These are phyloP conservation scores for Blastobotrys apis DNA, from an alignment of 1,139 yeast species.

Conservation along the genomic window DNA sequence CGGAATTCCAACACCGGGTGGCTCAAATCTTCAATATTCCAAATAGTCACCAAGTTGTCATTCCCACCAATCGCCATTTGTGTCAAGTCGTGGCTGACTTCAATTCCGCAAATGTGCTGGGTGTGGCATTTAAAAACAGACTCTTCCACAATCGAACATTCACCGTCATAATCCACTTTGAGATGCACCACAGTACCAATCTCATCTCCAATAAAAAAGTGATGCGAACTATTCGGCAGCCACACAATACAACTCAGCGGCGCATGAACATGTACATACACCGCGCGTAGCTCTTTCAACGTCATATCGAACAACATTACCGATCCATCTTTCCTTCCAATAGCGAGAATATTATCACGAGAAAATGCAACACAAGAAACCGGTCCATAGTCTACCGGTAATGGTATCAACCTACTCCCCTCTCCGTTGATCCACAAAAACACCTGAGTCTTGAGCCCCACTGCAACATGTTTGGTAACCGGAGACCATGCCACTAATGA, in stretches of 20 bases:
- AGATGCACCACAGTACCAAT: conserved; percentile 55
- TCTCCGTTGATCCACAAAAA: conserved; percentile 61
- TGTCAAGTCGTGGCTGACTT: conserved; percentile 25
- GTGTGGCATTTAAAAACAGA: conserved; percentile 22
- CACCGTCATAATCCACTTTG: conserved; percentile 29
- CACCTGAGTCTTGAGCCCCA: conserved; percentile 60
- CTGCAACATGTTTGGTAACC: conserved; percentile 51
- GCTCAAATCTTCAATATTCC: conserved; percentile 25
- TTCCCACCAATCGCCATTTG: conserved; percentile 35
- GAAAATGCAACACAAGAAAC: conserved; percentile 58
- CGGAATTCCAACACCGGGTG: conserved; percentile 22
- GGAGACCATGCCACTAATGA: conserved; percentile 74
- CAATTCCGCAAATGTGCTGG: conserved; percentile 32
- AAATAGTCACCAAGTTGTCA: conserved; percentile 32
- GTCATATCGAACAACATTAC: conserved; percentile 40
- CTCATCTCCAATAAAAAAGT: conserved; percentile 65
- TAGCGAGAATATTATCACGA: conserved; percentile 44
- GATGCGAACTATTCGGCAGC: conserved; percentile 43
- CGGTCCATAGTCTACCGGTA: conserved; percentile 22
- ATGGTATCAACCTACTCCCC: conserved; percentile 37
- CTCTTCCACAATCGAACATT: not conserved
- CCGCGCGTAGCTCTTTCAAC: conserved; percentile 25
- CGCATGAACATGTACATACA: conserved; percentile 32
- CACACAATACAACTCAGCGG: conserved; percentile 62
- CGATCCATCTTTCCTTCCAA: conserved; percentile 57